Evolutionary conservation across 2,329 filamentous ascomycete species (phyloP), one percentile per base, ranked within the genome.

Genomic region (Fusarium subglutinans): DNA sequence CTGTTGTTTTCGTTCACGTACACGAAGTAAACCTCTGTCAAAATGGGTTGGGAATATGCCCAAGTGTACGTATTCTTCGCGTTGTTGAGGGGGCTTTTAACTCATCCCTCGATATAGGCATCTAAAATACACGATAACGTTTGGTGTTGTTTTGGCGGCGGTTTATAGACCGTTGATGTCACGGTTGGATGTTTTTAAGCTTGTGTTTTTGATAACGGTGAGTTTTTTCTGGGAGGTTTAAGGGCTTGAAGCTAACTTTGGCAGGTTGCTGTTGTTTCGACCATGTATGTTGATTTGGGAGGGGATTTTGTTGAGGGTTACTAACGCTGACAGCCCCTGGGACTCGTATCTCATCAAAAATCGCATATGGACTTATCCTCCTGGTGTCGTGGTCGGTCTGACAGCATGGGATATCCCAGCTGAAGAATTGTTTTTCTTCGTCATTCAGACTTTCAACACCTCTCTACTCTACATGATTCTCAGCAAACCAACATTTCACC

Each of bases 391-490:
- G 38, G 77, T 92, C 41, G 93, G 92, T 0, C 86, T 86, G 1
- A 91, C 86, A 3, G 79, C 93, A 22, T 89, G 89, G 76, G 83
- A 84, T n/a, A 92, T 94, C 24, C 92, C 93, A 1, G 80, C 87
- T 9, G 93, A 94, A 77, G 92, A 94, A 79, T 81, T 94, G 9
- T 94, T 94, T 82, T 94, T 94, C 86, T 94, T 94, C 79, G 82
- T 93, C 26, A 89, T 94, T 30, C 93, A 94, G 81, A 94, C 92
- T 3, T 94, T 93, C 81, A 93, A 90, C 77, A 93, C 92, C 1
- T 87, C 89, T 1, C 82, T 94, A 56, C 79, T 94, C 14, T 94
- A 94, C 77, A 85, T 93, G 15, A 81, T 94, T 3, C 80, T 91
- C 26, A 93, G 87, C 81, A 93, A 92, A 79, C 86, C 90, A 2